These are phyloP conservation scores for Gnaphalium uliginosum DNA, from an alignment of 129 eudicot species.

Conservation along the genomic window DNA sequence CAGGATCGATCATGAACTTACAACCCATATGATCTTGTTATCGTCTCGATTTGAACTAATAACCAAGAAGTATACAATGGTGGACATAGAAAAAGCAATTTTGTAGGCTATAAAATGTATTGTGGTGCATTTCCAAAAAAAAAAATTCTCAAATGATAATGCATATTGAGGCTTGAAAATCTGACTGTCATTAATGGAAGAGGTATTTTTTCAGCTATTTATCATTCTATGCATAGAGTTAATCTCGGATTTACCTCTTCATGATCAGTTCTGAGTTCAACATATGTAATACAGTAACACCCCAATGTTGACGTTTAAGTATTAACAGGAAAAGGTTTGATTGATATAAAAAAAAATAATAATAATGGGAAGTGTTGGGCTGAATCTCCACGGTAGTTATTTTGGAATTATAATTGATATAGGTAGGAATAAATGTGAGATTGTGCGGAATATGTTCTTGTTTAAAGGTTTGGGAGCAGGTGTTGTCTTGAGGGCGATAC, in stretches of 20 bases:
- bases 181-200: neutral
- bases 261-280: neutral
- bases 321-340: neutral
- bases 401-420: neutral
- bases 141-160: neutral
- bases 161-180: neutral
- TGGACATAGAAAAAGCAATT: neutral
- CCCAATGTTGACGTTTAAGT: neutral
- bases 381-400: neutral
- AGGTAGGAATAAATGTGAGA: neutral
- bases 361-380: neutral
- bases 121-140: neutral
- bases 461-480: neutral
- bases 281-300: neutral
- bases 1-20: neutral
- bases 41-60: neutral
- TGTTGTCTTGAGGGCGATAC: neutral
- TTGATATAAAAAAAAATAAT: neutral
- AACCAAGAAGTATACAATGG: neutral
- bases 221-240: neutral
- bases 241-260: neutral
- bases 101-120: neutral
- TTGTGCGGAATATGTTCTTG: neutral
- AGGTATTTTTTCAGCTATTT: neutral
- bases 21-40: neutral